Percentiles rank a stretch among this genome's conserved stretches.
These are phyloP conservation scores for Lactarius psammicola DNA, from an alignment of 768 basidiomycete genomes.

Conservation along the genomic window DNA sequence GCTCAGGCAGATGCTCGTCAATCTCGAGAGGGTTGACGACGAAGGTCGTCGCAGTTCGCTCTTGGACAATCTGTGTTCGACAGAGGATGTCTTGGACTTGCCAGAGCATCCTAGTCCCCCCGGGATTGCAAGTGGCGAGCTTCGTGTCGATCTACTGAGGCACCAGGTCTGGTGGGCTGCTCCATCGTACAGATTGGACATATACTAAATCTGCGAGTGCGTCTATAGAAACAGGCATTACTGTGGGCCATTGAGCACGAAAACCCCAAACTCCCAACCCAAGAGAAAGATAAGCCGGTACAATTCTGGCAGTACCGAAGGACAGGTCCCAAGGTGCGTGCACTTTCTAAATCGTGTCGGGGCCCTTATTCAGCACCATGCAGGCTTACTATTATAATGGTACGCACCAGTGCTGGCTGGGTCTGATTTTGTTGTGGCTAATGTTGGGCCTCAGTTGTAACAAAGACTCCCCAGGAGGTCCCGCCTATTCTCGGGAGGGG, in stretches of 20 bases:
- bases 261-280: constrained; percentile 70
- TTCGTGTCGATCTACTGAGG: constrained; percentile 71
- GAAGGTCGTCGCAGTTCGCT: constrained; percentile 69
- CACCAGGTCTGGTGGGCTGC: constrained; percentile 62
- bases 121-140: constrained; percentile 58
- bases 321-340: constrained; percentile 50
- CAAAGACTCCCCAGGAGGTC: constrained; percentile 69
- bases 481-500: constrained; percentile 72
- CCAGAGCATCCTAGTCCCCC: constrained; percentile 74
- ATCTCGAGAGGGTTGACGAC: constrained; percentile 74
- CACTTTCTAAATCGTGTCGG: not conserved
- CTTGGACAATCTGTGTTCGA: constrained; percentile 64
- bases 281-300: constrained; percentile 66
- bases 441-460: constrained; percentile 59
- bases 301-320: constrained; percentile 86
- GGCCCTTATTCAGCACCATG: constrained; percentile 1
- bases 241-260: constrained; percentile 85
- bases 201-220: not conserved
- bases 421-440: not conserved
- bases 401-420: constrained; percentile 34
- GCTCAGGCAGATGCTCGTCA: constrained; percentile 60
- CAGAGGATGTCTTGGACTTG: constrained; percentile 67
- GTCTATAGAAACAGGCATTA: constrained; percentile 68
- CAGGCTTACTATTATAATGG: constrained; percentile 70
- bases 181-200: not conserved